A percentile compares a stretch with the other conserved stretches of the same genome.
These are phyloP conservation scores for Xylariaceae sp. DNA, from an alignment of 2,329 filamentous ascomycete species.

Conservation along the genomic window DNA sequence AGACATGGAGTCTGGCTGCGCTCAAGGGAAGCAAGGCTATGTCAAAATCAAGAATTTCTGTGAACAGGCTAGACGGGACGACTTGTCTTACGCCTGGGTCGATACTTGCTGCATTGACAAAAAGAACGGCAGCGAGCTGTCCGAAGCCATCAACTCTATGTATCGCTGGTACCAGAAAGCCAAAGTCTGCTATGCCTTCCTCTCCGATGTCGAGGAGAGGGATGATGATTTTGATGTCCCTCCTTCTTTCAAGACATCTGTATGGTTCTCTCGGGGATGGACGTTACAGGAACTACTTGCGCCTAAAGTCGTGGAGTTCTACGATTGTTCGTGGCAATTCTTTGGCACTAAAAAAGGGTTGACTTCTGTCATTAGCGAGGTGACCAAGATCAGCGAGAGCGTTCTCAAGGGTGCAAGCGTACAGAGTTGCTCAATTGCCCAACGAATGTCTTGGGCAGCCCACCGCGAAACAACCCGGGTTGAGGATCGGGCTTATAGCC, in stretches of 20 bases:
- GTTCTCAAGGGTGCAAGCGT: conserved; percentile 18
- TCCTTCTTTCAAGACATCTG: too few relatives aligned
- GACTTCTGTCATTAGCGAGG: conserved; percentile 11
- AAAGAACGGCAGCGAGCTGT: conserved; percentile 9
- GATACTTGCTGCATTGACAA: conserved; percentile 20
- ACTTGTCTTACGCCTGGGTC: conserved; percentile 7
- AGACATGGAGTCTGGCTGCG: too few relatives aligned
- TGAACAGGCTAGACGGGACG: neutral
- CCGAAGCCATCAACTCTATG: too few relatives aligned
- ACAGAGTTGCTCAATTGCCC: conserved; percentile 26
- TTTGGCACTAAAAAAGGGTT: conserved; percentile 37
- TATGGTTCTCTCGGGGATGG: too few relatives aligned
- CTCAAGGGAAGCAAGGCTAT: too few relatives aligned
- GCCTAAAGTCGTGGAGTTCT: conserved; percentile 35
- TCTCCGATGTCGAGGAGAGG: neutral
- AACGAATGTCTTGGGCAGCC: conserved; percentile 30
- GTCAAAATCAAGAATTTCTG: too few relatives aligned
- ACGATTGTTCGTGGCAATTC: conserved; percentile 36
- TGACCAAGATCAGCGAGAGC: conserved; percentile 33
- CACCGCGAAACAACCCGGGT: conserved; percentile 2
- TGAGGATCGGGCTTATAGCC: conserved; percentile 21
- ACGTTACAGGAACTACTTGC: conserved; percentile 21
- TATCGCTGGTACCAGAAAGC: conserved; percentile 6
- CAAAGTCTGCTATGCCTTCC: conserved; percentile 2
- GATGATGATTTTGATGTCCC: too few relatives aligned